Evolutionary conservation across 164 flowering plant species (phyloP), one percentile per base, ranked within the genome.

Genomic region (Annona squamosa): DNA sequence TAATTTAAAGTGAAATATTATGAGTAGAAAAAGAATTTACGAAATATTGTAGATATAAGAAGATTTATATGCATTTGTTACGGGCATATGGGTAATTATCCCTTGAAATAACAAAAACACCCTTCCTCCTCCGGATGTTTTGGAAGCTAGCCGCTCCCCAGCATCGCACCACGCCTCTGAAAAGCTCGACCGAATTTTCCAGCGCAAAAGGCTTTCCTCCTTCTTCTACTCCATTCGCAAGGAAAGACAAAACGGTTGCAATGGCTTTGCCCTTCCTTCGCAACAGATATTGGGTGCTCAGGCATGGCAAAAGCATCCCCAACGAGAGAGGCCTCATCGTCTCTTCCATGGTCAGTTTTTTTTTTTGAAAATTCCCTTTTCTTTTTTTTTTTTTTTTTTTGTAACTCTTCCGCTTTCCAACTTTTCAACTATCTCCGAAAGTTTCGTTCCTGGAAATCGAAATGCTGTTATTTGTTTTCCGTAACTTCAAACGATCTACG

Each of bases 251-350:
- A 26, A 26, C 37, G 79, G 73, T 41, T 10, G 79, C 81, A 88
- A 81, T 69, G 71, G 71, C 76, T 65, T 46, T 75, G 59, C 70
- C 85, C 70, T 82, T 84, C 72, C 67, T 89, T 47, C 61, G 81
- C 43, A 95, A 91, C 90, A 85, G 76, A 71, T 95, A 93, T 79
- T 95, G 99, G 98, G 79, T 92, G 37, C 81, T 95, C 75, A 84
- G 99, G 71, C 98, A 92, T 71, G 99, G 99, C 67, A 90, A 83
- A 78, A 95, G 98, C 90, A 87, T 95, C 73, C 98, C 99, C 3
- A 95, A 92, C 65, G 94, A 90, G 72, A 87, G 19, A 74, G 97
- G 97, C 79, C 83, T 93, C 71, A 87, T 95, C 45, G 92, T 95
- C 70, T 89, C 97, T 43, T 90, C 94, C 9, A n/a, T 87, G 93